Percentiles rank a stretch among this genome's conserved stretches.
Evolutionary conservation across 2,329 filamentous ascomycete species (phyloP).

Genomic region (Metarhizium humberi): DNA sequence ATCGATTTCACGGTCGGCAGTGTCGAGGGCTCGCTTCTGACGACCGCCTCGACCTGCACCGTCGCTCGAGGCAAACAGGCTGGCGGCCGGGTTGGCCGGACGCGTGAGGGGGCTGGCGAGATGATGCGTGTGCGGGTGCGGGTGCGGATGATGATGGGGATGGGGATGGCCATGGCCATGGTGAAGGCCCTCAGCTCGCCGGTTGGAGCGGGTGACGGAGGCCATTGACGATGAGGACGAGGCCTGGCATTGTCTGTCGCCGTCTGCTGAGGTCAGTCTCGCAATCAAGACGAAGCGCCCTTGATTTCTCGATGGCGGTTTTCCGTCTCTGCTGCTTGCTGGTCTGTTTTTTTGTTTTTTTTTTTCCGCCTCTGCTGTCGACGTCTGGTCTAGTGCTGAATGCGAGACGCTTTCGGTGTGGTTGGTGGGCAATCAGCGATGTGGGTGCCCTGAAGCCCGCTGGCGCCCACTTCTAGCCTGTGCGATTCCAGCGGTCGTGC

Average conservation of each 20-base stretch:
- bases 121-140: constrained; percentile 18
- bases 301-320: background rate
- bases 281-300: constrained; percentile 5
- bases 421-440: background rate
- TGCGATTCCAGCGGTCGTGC: background rate
- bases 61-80: constrained; percentile 16
- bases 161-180: constrained; percentile 10
- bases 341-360: background rate
- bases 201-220: constrained; percentile 41
- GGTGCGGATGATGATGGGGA: constrained; percentile 13
- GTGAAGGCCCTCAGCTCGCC: constrained; percentile 38
- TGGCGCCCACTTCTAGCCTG: background rate
- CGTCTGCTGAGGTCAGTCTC: constrained; percentile 9
- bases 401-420: background rate
- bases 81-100: constrained; percentile 5
- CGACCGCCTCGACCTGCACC: constrained; percentile 25
- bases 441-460: background rate
- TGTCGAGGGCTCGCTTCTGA: constrained; percentile 40
- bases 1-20: constrained; percentile 34
- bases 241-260: constrained; percentile 28
- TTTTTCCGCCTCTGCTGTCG: background rate
- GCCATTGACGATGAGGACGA: constrained; percentile 33
- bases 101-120: constrained; percentile 12
- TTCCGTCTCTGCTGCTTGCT: background rate
- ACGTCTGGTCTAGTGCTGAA: background rate